phyloP scores from a whole-genome alignment of 441 rosid genomes.

The Gossypium armourianum region DNA sequence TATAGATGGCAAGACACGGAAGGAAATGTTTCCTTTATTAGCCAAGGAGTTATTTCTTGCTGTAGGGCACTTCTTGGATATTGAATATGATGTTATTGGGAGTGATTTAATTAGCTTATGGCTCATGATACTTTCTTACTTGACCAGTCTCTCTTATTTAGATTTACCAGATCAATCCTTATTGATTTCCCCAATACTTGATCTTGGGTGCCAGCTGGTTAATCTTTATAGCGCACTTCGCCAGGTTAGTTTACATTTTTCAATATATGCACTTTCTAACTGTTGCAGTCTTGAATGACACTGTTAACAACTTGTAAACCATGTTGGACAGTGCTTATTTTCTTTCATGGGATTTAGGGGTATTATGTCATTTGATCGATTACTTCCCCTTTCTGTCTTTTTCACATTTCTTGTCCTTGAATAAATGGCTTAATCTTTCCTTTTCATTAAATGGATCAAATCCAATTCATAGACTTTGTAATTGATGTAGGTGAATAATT shows the following conservation, averaged over 20 bases:
- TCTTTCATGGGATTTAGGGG: neutral
- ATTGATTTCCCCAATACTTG: conserved; percentile 33
- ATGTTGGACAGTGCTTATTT: neutral
- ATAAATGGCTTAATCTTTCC: conserved; percentile 8
- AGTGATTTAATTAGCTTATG: conserved; percentile 59
- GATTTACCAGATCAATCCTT: conserved; percentile 28
- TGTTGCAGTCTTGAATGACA: neutral
- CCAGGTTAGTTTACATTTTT: conserved; percentile 54
- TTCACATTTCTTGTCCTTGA: neutral
- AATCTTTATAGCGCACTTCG: conserved; percentile 73
- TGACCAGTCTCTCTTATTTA: conserved; percentile 33
- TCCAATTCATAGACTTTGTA: conserved; percentile 10
- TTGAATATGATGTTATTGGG: conserved; percentile 68
- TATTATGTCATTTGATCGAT: conserved; percentile 10
- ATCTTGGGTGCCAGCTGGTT: conserved; percentile 65
- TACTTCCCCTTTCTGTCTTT: conserved; percentile 14
- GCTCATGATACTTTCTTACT: conserved; percentile 48
- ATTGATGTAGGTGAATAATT: conserved; percentile 53
- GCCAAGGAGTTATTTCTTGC: conserved; percentile 46
- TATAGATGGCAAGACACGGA: conserved; percentile 21
- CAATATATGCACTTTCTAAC: neutral
- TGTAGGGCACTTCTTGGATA: conserved; percentile 49
- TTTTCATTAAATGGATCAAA: neutral
- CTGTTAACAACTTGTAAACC: neutral
- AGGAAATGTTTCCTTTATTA: conserved; percentile 33